Evolutionary conservation across 257 asterid genomes (phyloP).

Genomic region (Jasminum sambac): DNA sequence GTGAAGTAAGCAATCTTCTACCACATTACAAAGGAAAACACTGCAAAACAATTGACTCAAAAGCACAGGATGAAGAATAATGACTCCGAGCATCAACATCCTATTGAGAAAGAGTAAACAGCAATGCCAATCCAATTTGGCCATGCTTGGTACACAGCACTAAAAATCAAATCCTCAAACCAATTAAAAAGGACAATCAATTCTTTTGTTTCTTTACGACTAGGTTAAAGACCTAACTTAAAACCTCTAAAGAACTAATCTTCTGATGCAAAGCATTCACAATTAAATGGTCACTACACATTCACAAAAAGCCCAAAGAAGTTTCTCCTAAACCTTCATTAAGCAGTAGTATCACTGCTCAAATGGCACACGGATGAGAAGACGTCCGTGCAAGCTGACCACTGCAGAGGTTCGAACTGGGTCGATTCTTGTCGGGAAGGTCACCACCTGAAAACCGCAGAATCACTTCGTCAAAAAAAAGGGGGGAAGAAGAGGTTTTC

Average conservation of each 20-base stretch:
- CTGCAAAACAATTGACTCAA: not conserved
- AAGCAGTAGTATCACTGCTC: conserved; percentile 35
- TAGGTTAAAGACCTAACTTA: not conserved
- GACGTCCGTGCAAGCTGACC: conserved; percentile 59
- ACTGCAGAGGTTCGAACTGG: conserved; percentile 61
- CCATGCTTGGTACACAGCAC: not conserved
- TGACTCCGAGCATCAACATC: not conserved
- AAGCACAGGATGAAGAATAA: not conserved
- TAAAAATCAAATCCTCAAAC: not conserved
- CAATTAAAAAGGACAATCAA: not conserved
- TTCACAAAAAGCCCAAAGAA: conserved; percentile 12
- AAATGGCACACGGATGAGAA: conserved; percentile 56
- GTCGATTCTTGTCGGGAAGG: conserved; percentile 57
- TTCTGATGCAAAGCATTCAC: conserved; percentile 9
- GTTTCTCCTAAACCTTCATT: not conserved
- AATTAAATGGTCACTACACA: conserved; percentile 20
- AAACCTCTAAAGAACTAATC: conserved; percentile 1
- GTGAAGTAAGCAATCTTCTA: not conserved
- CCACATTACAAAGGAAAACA: not conserved
- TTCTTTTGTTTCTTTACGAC: not conserved
- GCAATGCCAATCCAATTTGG: not conserved
- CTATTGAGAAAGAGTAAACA: not conserved
- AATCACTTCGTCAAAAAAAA: not conserved
- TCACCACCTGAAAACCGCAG: conserved; percentile 41
- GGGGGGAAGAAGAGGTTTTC: not conserved